Percentiles rank a stretch among this genome's conserved stretches.
Conservation (phyloP, 805 yeast genomes). For the Ogataea dorogensis region DNA sequence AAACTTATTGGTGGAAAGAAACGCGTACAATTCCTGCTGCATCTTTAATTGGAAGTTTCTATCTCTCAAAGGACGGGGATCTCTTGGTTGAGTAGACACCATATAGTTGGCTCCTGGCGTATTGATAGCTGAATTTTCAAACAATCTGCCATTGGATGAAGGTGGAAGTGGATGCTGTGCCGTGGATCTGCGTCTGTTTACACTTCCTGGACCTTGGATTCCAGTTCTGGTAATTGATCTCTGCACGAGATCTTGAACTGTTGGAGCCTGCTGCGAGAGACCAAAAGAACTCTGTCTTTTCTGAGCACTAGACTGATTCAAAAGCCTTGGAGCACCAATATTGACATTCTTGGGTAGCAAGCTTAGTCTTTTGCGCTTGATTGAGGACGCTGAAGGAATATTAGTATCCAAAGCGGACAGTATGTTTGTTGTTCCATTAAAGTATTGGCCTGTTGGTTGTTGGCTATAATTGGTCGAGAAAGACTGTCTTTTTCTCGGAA, state of each 20-base stretch:
- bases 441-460: constrained; percentile 15
- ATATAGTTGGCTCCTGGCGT: constrained; percentile 18
- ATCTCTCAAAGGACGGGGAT: constrained; percentile 79
- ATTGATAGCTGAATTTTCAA: constrained; percentile 21
- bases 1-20: constrained; percentile 59
- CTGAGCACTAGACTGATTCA: constrained; percentile 22
- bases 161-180: constrained; percentile 16
- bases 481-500: constrained; percentile 24
- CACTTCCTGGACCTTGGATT: constrained; percentile 13
- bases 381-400: constrained; percentile 17
- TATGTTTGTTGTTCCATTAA: constrained; percentile 19
- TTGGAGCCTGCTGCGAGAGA: constrained; percentile 19
- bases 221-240: constrained; percentile 27
- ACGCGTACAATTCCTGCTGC: constrained; percentile 67
- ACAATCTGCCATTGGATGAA: constrained; percentile 23
- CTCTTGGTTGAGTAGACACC: constrained; percentile 34
- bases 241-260: constrained; percentile 30
- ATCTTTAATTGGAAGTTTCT: constrained; percentile 61
- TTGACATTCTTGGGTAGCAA: constrained; percentile 30
- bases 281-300: constrained; percentile 30
- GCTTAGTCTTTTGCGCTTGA: constrained; percentile 30
- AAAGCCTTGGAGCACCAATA: constrained; percentile 32
- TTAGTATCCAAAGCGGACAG: constrained; percentile 19
- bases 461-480: constrained; percentile 16
- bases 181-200: constrained; percentile 17